A percentile compares a stretch with the other conserved stretches of the same genome.
Conservation (phyloP, 441 rosid genomes). For the Metrosideros polymorpha region DNA sequence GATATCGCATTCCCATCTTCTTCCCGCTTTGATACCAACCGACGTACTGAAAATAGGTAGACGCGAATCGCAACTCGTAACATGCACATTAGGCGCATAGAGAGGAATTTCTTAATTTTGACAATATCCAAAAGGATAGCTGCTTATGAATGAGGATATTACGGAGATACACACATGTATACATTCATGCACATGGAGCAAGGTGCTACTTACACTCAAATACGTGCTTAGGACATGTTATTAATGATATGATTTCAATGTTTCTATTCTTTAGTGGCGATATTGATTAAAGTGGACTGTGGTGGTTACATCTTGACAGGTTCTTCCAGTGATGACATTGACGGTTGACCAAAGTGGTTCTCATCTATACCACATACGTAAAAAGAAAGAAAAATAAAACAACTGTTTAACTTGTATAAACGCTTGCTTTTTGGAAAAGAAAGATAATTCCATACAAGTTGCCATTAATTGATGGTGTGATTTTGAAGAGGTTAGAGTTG, state of each 20-base stretch:
- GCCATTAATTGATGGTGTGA: background rate
- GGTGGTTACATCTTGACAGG: background rate
- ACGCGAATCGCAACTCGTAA: background rate
- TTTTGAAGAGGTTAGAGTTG: background rate
- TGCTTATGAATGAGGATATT: no score
- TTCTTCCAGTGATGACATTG: background rate
- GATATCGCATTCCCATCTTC: background rate
- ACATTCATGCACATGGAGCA: background rate
- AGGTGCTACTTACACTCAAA: background rate
- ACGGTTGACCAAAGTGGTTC: background rate
- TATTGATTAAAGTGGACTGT: background rate
- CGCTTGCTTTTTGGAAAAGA: background rate
- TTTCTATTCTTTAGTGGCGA: background rate
- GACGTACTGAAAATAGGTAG: background rate
- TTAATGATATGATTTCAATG: background rate
- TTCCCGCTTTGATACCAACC: background rate
- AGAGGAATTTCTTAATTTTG: no score
- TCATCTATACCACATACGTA: background rate
- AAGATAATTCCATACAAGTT: background rate
- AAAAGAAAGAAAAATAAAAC: background rate
- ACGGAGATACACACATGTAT: background rate
- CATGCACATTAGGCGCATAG: no score
- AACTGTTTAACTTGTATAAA: background rate
- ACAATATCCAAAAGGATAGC: no score
- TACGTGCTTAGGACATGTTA: no score